Evolutionary conservation across 768 basidiomycete genomes (phyloP).

Genomic region (Rhodosporidiobolus odoratus): DNA sequence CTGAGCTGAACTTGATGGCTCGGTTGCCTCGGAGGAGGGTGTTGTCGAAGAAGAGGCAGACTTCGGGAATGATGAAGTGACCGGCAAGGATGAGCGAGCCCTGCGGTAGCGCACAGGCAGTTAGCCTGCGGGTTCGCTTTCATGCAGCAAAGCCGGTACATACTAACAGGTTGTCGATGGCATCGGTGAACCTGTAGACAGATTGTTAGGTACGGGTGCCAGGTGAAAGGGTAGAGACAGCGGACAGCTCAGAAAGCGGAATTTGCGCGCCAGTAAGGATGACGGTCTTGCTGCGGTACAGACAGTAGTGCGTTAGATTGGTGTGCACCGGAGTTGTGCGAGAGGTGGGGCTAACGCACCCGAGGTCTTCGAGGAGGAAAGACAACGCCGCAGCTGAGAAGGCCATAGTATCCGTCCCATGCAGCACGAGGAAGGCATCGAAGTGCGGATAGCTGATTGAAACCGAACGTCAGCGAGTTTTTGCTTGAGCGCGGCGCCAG

Average conservation of each 20-base stretch:
- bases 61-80: constrained; percentile 76
- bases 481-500: not conserved
- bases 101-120: not conserved
- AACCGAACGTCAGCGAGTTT: not conserved
- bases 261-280: constrained; percentile 92
- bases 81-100: constrained; percentile 80
- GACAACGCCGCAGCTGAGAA: constrained; percentile 83
- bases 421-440: constrained; percentile 84
- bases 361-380: constrained; percentile 86
- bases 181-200: constrained; percentile 80
- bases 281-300: constrained; percentile 64
- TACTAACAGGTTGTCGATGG: constrained; percentile 81
- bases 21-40: constrained; percentile 64
- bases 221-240: too few relatives aligned
- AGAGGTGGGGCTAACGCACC: constrained; percentile 73
- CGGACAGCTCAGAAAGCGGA: constrained; percentile 75
- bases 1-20: constrained; percentile 29
- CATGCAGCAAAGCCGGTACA: not conserved
- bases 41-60: constrained; percentile 78
- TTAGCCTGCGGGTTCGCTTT: not conserved
- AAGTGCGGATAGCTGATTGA: constrained; percentile 48
- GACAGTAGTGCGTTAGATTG: too few relatives aligned
- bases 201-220: too few relatives aligned
- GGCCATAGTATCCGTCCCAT: constrained; percentile 62
- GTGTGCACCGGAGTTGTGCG: constrained; percentile 81